Evolutionary conservation across 257 asterid species (phyloP), one percentile per base, ranked within the genome.

Genomic region (Salvia splendens): DNA sequence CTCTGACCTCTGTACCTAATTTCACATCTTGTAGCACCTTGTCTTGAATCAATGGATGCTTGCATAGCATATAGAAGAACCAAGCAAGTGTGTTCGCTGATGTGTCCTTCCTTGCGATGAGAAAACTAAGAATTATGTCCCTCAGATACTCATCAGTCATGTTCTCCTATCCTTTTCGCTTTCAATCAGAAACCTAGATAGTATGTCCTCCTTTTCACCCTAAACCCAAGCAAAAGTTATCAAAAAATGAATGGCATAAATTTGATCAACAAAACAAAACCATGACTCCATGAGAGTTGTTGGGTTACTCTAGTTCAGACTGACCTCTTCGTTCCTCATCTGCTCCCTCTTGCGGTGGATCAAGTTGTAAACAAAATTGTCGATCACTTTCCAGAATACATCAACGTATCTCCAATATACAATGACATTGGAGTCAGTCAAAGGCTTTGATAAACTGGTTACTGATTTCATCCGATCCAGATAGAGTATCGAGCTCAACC

Each of bases 31-130:
- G 51, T 0, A 78, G 70, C 49, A 84, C 63, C 77, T 77, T 86
- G 61, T 82, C 93, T 67, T 86, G 85, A 64, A 80, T 59, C 11
- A 67, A 15, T 5, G 85, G 88, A 62, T 80, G 61, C 71, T 72
- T 80, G 68, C 94, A 84, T 48, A 86, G 66, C 84, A 79, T 67
- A 71, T 84, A 86, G n/a, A 82, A 53, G 80, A 86, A 83, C 93
- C 93, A 86, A 30, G 87, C 70, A 12, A 83, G 84, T 5, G 86
- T 69, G 68, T 69, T 68, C 12, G 86, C 84, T 59, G 87, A 83
- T 7, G 87, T 69, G 75, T 86, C 87, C 75, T 86, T 86, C 24
- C 93, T 87, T 0, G 89, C 92, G 58, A 81, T 77, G 38, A 81
- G 72, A 64, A 86, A 83, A 72, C 77, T 83, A 35, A 81, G 74